Percentiles rank a stretch among this genome's conserved stretches.
Evolutionary conservation across 192 early-diverging fungal genomes (phyloP).

Genomic region (Coemansia sp.): DNA sequence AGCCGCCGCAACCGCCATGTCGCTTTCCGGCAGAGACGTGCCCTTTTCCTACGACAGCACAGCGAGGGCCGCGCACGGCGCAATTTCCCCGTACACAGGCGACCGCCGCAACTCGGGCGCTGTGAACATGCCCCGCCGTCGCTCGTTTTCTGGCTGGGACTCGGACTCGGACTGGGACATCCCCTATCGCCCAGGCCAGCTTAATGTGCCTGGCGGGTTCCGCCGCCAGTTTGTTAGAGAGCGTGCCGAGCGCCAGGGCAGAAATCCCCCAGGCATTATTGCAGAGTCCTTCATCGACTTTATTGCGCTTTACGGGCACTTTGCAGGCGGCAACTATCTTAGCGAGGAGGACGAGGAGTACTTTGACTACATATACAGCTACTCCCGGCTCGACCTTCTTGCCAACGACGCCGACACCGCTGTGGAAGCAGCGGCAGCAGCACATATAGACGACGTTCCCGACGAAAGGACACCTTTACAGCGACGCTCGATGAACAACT

Average conservation of each 20-base stretch:
- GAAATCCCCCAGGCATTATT: constrained; percentile 65
- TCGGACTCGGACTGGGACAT: constrained; percentile 51
- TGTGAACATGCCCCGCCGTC: constrained; percentile 45
- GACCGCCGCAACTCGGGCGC: constrained; percentile 59
- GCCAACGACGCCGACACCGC: constrained; percentile 3
- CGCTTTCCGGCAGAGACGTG: constrained; percentile 16
- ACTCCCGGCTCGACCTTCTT: constrained; percentile 6
- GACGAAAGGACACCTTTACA: constrained; percentile 39
- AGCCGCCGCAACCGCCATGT: not conserved
- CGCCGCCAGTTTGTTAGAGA: constrained; percentile 83
- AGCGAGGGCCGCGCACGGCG: not conserved
- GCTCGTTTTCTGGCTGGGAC: constrained; percentile 52
- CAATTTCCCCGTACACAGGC: not conserved
- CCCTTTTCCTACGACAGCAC: constrained; percentile 5
- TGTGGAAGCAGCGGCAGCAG: not conserved
- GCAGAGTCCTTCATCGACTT: constrained; percentile 94
- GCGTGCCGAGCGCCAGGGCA: constrained; percentile 69
- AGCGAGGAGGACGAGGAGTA: constrained; percentile 74
- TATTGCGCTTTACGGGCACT: constrained; percentile 90
- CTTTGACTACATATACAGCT: constrained; percentile 45
- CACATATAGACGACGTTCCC: not conserved
- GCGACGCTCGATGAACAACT: constrained; percentile 14
- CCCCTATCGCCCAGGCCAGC: constrained; percentile 34
- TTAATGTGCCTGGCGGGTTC: constrained; percentile 84
- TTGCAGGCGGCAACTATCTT: constrained; percentile 89